Conservation (phyloP, 805 yeast species). For the Pichia occidentalis region DNA sequence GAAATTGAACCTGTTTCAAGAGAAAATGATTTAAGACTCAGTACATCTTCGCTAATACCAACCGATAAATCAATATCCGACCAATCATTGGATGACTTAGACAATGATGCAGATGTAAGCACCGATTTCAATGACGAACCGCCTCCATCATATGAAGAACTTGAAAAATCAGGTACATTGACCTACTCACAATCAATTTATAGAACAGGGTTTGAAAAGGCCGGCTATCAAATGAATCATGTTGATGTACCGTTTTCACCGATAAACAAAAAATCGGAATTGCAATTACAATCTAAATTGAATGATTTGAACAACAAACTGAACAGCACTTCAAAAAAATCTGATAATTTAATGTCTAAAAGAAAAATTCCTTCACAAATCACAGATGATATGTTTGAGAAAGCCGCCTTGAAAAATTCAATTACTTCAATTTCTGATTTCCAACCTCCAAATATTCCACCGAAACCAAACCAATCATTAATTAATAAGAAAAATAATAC, state of each 20-base stretch:
- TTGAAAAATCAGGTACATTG: constrained; percentile 29
- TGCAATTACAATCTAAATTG: constrained; percentile 3
- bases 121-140: constrained; percentile 17
- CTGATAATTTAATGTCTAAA: constrained; percentile 10
- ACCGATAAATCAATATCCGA: constrained; percentile 20
- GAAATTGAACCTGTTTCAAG: constrained; percentile 8
- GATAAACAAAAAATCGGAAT: constrained; percentile 7
- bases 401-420: neutral
- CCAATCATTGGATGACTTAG: constrained; percentile 11
- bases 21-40: constrained; percentile 14
- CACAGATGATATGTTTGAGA: neutral
- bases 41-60: constrained; percentile 23
- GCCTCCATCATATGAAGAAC: constrained; percentile 30
- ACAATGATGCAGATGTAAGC: constrained; percentile 10
- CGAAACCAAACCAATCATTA: neutral
- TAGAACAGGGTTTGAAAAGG: constrained; percentile 32
- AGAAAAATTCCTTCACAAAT: constrained; percentile 25
- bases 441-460: neutral
- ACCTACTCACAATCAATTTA: constrained; percentile 30
- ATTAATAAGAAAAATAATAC: neutral
- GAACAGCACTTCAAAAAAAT: neutral
- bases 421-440: neutral
- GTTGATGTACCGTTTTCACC: constrained; percentile 11
- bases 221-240: constrained; percentile 29
- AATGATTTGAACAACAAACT: neutral